phyloP scores from a whole-genome alignment of 192 early-diverging fungal species.

The Neocallimastix lanati region DNA sequence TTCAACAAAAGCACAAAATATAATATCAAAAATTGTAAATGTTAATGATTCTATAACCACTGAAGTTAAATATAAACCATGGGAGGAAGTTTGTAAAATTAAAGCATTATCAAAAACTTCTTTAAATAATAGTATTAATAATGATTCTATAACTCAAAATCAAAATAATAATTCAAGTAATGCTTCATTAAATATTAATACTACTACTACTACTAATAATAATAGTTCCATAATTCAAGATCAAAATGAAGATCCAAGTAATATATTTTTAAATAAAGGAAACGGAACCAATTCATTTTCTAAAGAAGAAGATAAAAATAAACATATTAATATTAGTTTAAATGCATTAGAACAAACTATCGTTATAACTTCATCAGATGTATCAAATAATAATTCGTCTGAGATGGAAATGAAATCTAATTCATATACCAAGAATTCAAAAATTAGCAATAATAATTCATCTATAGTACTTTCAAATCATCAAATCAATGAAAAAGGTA shows the following conservation, averaged over 20 bases:
- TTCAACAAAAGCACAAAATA: not conserved
- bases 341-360: not conserved
- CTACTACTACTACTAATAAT: no score
- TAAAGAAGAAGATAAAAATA: not conserved
- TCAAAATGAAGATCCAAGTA: no score
- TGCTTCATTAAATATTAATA: no score
- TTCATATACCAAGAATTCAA: not conserved
- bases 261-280: not conserved
- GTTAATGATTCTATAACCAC: not conserved
- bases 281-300: not conserved
- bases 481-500: not conserved
- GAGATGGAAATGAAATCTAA: no score
- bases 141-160: no score
- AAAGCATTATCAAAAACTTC: no score
- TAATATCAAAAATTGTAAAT: not conserved
- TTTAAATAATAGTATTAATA: no score
- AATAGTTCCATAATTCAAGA: no score
- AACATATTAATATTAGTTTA: not conserved
- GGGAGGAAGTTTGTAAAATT: not conserved
- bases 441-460: not conserved
- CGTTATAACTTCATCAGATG: not conserved
- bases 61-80: not conserved
- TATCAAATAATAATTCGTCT: not conserved
- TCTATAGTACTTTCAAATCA: not conserved
- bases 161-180: no score